Base-by-base conservation (phyloP, 495 filamentous ascomycete species). In the Aspergillus panamensis region DNA sequence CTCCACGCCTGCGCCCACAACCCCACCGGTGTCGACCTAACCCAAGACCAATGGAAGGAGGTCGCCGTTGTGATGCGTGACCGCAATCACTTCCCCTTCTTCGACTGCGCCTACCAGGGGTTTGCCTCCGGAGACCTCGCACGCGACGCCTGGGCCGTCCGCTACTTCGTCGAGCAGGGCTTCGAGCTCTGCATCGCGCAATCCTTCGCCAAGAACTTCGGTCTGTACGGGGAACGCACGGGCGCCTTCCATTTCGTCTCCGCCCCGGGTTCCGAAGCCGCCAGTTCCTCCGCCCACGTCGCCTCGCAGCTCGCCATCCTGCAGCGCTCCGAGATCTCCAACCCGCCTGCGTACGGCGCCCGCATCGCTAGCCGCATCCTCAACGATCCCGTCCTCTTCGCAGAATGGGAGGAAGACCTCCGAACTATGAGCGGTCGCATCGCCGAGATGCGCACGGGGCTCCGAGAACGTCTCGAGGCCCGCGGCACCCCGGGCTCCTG, bases 151-250 rank as follows among this genome's bases (percentile, higher is more conserved):
- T 91, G 88, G 82, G 91, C 93, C 31, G 85, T 99, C 64, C 87
- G 89, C 37, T 88, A 96, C 78, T 99, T 99, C 68, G 79, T 97
- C 67, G 85, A 91, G 65, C 84, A 95, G 70, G 95, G 94, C 44
- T 97, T 97, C 78, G 94, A 99, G 80, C 82, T 97, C 32, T 88
- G 92, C 65, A 83, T 97, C 54, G 95, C 94, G 6, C 93, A 99
- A 79, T 93, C 88, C 20, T 99, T 96, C 71, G 92, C 94, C 60
- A 98, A 99, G 82, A 99, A 99, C 82, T 96, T 99, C 67, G 94
- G 94, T 58, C 82, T 99, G 19, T 99, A 99, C 71, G 93, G 93
- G 60, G 87, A 99, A 80, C 90, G 94, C 62, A 91, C 91, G 5
- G 94, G 94, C 33, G 92, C 89, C 65, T 99, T 97, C 87, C 94